phyloP scores from a whole-genome alignment of 2,329 filamentous ascomycete species.

The Penicillium sp. region DNA sequence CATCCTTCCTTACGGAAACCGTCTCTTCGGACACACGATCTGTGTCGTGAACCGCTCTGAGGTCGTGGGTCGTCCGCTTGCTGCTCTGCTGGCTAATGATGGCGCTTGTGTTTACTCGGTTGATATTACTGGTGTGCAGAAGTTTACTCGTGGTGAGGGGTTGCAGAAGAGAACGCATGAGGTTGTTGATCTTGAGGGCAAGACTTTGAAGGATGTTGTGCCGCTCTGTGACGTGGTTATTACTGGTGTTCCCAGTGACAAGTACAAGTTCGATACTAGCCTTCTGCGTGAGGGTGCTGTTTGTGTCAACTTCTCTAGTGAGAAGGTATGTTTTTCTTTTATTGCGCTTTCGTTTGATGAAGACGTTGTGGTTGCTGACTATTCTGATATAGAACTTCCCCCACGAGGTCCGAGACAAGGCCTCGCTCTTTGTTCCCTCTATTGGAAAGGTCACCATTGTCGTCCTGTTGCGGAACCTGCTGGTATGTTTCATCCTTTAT shows the following conservation, averaged over 20 bases:
- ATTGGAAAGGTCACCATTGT: conserved; percentile 97
- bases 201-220: conserved; percentile 69
- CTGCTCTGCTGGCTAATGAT: conserved; percentile 88
- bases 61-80: conserved; percentile 86
- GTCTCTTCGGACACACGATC: conserved; percentile 84
- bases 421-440: conserved; percentile 90
- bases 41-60: conserved; percentile 95
- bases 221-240: conserved; percentile 91
- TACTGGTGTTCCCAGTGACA: conserved; percentile 77
- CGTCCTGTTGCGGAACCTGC: conserved; percentile 74
- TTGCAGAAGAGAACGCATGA: conserved; percentile 79
- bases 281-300: conserved; percentile 80
- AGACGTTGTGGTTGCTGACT: not conserved
- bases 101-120: conserved; percentile 92
- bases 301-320: conserved; percentile 98
- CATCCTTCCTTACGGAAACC: conserved; percentile 83
- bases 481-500: conserved; percentile 50
- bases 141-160: conserved; percentile 82
- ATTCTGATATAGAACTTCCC: conserved; percentile 61
- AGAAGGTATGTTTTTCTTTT: conserved; percentile 48
- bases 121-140: conserved; percentile 80
- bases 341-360: not conserved
- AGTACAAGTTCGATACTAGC: conserved; percentile 79
- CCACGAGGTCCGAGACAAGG: conserved; percentile 83
- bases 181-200: conserved; percentile 71